A percentile compares a stretch with the other conserved stretches of the same genome.
Conservation (phyloP, 768 basidiomycete genomes). For the Serendipita sp. region DNA sequence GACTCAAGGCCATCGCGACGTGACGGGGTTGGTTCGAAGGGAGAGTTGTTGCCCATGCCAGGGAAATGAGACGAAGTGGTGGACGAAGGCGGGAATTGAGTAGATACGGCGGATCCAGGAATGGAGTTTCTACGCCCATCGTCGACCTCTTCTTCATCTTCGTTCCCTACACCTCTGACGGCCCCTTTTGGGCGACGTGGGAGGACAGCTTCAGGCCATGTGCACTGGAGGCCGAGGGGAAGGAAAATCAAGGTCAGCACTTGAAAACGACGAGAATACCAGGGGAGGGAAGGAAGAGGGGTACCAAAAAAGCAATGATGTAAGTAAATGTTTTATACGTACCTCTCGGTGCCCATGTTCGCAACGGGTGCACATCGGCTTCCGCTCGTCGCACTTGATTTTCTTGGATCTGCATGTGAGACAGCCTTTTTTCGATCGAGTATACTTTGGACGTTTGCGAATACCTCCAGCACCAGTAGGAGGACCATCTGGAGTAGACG, state of each 20-base stretch:
- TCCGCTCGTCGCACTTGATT: slow-evolving; percentile 92
- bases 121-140: neutral
- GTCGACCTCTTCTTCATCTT: neutral
- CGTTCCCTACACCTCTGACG: slow-evolving; percentile 6
- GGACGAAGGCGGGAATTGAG: neutral
- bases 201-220: slow-evolving; percentile 49
- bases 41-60: neutral
- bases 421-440: slow-evolving; percentile 87
- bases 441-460: slow-evolving; percentile 81
- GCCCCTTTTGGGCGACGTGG: slow-evolving; percentile 4
- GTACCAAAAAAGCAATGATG: neutral
- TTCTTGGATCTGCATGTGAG: slow-evolving; percentile 87
- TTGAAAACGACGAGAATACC: neutral
- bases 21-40: neutral
- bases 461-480: neutral
- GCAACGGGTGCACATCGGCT: slow-evolving; percentile 76
- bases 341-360: slow-evolving; percentile 74
- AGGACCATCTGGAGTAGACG: neutral
- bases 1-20: neutral
- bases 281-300: neutral
- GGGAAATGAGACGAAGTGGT: slow-evolving; percentile 2
- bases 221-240: slow-evolving; percentile 77
- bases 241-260: slow-evolving; percentile 22
- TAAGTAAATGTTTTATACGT: slow-evolving; percentile 15
- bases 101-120: slow-evolving; percentile 3